Evolutionary conservation across 163 green algal species (phyloP).

Genomic region (Picocystis sp.): DNA sequence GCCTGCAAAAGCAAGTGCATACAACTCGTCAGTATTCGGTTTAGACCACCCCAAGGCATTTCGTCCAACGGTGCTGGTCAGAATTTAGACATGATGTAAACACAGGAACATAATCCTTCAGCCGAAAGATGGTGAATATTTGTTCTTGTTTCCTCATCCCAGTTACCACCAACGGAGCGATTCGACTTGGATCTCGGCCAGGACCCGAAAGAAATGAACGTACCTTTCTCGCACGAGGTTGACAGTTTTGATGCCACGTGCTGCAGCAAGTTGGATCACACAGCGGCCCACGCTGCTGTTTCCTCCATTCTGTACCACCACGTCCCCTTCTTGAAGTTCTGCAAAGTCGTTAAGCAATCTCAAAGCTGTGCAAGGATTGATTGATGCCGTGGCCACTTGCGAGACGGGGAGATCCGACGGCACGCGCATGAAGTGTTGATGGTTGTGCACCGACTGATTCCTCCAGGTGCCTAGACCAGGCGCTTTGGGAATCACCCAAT

Average conservation of each 20-base stretch:
- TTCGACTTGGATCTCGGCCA: too few species aligned
- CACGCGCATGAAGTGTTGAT: constrained; percentile 16
- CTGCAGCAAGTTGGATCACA: constrained; percentile 61
- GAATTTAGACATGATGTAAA: too few species aligned
- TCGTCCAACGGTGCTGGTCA: too few species aligned
- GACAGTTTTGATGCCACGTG: constrained; percentile 46
- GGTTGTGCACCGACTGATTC: constrained; percentile 19
- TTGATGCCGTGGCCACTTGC: constrained; percentile 43
- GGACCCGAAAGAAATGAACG: neutral
- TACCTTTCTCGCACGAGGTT: constrained; percentile 62
- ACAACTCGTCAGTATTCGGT: too few species aligned
- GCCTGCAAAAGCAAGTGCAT: too few species aligned
- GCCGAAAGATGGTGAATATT: too few species aligned
- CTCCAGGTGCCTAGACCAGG: constrained; percentile 54
- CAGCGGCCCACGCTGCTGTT: constrained; percentile 64
- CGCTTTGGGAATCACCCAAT: constrained; percentile 45
- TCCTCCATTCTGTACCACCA: constrained; percentile 69
- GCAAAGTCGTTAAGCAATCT: constrained; percentile 65
- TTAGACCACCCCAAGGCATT: too few species aligned
- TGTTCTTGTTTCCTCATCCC: too few species aligned
- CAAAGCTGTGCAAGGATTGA: constrained; percentile 71
- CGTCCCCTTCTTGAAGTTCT: constrained; percentile 46
- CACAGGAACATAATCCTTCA: too few species aligned
- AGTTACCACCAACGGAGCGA: too few species aligned
- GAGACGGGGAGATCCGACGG: constrained; percentile 35